These are phyloP conservation scores for Phytophthora megakarya DNA, from an alignment of 352 stramenopile genomes.

Conservation along the genomic window DNA sequence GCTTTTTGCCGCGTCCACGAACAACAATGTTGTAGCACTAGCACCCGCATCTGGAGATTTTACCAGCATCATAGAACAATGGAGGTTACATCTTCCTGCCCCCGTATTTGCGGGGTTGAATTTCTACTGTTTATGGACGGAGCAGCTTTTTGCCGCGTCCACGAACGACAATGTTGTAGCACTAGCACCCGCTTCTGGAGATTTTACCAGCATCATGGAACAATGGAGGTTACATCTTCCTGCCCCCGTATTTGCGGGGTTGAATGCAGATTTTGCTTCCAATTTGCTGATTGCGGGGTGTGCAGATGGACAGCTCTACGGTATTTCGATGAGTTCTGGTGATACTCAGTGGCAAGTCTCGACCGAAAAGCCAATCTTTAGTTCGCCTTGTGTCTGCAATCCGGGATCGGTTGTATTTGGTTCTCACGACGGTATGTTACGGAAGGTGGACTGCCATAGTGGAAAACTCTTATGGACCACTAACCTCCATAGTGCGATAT, in stretches of 20 bases:
- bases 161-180: slow-evolving; percentile 46
- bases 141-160: slow-evolving; percentile 43
- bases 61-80: slow-evolving; percentile 18
- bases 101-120: slow-evolving; percentile 66
- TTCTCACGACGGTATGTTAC: slow-evolving; percentile 57
- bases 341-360: slow-evolving; percentile 37
- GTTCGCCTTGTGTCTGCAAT: slow-evolving; percentile 51
- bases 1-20: slow-evolving; percentile 32
- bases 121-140: no score
- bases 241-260: slow-evolving; percentile 61
- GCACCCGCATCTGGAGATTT: not conserved
- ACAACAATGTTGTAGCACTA: slow-evolving; percentile 36
- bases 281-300: slow-evolving; percentile 50
- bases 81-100: slow-evolving; percentile 41
- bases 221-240: slow-evolving; percentile 40
- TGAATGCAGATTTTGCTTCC: slow-evolving; percentile 26
- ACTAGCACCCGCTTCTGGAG: slow-evolving; percentile 10
- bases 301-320: slow-evolving; percentile 55
- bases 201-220: slow-evolving; percentile 5
- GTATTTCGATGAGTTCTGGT: slow-evolving; percentile 31
- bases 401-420: slow-evolving; percentile 39
- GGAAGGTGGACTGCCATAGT: slow-evolving; percentile 37
- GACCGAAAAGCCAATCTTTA: slow-evolving; percentile 64
- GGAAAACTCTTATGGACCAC: slow-evolving; percentile 46
- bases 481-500: slow-evolving; percentile 40